Percentiles rank a stretch among this genome's conserved stretches.
Evolutionary conservation across 31 red algal genomes (phyloP).

Genomic region (Porphyra umbilicalis): DNA sequence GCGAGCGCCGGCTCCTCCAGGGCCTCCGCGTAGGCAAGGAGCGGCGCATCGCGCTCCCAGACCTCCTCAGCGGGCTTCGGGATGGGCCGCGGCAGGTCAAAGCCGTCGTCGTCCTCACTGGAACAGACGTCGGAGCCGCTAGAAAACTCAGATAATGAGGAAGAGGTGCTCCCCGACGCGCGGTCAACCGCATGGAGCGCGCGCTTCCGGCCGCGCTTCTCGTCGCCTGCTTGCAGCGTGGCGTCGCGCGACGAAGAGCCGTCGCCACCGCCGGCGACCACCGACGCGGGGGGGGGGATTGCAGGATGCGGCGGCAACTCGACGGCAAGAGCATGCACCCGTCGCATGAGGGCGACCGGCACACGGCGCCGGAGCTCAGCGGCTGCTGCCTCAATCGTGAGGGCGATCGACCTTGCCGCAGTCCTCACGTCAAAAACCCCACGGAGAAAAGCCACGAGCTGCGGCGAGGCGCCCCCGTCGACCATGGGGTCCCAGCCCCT

Average conservation of each 20-base stretch:
- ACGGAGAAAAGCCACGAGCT: neutral
- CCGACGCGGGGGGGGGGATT: no score
- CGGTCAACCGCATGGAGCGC: no score
- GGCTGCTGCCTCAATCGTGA: neutral
- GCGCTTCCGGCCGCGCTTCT: neutral
- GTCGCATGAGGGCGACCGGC: neutral
- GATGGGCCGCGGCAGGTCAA: neutral
- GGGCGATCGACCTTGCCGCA: neutral
- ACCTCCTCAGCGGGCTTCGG: neutral
- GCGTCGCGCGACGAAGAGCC: no score
- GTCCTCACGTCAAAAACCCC: neutral
- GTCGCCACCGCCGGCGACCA: neutral
- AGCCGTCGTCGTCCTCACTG: neutral
- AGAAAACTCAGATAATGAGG: no score
- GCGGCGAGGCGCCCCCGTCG: neutral
- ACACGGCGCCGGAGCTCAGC: neutral
- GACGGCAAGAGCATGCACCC: neutral
- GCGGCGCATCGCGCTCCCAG: neutral
- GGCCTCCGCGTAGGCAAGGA: neutral
- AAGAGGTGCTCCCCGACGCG: no score
- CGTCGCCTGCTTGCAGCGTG: neutral
- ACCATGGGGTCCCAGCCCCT: neutral
- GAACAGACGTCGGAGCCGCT: neutral
- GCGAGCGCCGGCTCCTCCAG: neutral
- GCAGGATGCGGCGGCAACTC: neutral